Base-by-base conservation (phyloP, 352 stramenopile genomes). In the Phytophthora cactorum region DNA sequence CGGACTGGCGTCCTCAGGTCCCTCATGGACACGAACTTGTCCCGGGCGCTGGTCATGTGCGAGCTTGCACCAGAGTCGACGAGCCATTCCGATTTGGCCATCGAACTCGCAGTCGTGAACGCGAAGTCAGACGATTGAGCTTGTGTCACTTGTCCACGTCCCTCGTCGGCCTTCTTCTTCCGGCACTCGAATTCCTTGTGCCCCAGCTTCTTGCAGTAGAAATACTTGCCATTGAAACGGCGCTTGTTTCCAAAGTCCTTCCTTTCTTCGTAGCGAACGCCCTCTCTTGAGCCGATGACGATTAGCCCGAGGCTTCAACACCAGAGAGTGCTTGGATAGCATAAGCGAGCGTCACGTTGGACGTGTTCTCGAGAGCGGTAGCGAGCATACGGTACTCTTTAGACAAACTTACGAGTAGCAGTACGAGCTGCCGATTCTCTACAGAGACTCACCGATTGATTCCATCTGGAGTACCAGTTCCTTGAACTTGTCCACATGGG, bases 161-260 rank as follows among this genome's bases (percentile, higher is more conserved):
- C 9, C 22, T 59, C 52, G 6, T 59, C 22, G 5, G 14, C 36
- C 12, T 50, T 59, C 25, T 59, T 62, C 41, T 62, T 68, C 10
- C 44, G 52, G n/a, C 45, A 63, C 28, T 71, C 55, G 1, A 52
- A 9, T 34, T 56, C 41, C 31, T 66, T 59, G 56, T 66, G 56
- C 15, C 51, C 63, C 4, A 11, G 0, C 51, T 66, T 66, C 41
- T 66, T 61, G 50, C 56, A 71, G 55, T 57, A 66, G 63, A 53
- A 58, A 17, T 51, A 70, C 50, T 63, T 69, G 6, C 53, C 53
- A 14, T 8, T 34, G 39, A 70, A 63, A 7, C 46, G 27, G 27
- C 27, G 31, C 7, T 69, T 69, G 41, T 11, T 27, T 5, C 29
- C 38, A n/a, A 28, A 47, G 25, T 52, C 31, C 44, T 55, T 41